Conservation (phyloP, 306 rosid species). For the Inga laurina region DNA sequence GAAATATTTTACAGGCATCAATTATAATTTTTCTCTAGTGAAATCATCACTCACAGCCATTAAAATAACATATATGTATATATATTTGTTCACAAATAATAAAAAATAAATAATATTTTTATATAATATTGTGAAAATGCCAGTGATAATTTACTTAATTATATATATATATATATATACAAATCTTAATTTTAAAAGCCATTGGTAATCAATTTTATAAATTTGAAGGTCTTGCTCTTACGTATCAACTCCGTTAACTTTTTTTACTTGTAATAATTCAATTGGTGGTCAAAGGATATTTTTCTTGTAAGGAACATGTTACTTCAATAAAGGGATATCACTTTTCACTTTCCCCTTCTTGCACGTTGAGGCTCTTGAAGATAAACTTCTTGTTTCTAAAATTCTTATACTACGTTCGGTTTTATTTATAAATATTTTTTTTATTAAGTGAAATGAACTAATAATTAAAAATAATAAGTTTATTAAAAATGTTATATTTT, state of each 20-base stretch:
- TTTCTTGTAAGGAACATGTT: too few relatives aligned
- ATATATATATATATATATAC: too few relatives aligned
- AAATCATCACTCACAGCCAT: not conserved
- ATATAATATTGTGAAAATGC: too few relatives aligned
- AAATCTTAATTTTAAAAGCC: too few relatives aligned
- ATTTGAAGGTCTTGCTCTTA: not conserved
- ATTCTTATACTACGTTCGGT: too few relatives aligned
- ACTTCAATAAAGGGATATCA: not conserved
- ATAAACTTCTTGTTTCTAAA: not conserved
- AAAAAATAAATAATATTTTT: too few relatives aligned
- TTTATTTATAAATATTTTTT: too few relatives aligned
- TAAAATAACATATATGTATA: not conserved
- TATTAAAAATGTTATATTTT: too few relatives aligned
- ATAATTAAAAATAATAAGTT: too few relatives aligned
- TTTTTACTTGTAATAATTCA: not conserved
- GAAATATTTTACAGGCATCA: not conserved
- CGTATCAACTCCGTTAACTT: not conserved
- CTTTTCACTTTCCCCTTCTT: not conserved
- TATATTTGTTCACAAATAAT: too few relatives aligned
- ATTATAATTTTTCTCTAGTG: not conserved
- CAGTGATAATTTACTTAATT: not conserved
- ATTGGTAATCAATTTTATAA: too few relatives aligned
- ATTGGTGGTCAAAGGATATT: not conserved
- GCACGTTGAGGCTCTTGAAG: not conserved
- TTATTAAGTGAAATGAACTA: too few relatives aligned